Evolutionary conservation across 1,284 basidiomycete species (phyloP).

Genomic region (Clitocybe nebularis): DNA sequence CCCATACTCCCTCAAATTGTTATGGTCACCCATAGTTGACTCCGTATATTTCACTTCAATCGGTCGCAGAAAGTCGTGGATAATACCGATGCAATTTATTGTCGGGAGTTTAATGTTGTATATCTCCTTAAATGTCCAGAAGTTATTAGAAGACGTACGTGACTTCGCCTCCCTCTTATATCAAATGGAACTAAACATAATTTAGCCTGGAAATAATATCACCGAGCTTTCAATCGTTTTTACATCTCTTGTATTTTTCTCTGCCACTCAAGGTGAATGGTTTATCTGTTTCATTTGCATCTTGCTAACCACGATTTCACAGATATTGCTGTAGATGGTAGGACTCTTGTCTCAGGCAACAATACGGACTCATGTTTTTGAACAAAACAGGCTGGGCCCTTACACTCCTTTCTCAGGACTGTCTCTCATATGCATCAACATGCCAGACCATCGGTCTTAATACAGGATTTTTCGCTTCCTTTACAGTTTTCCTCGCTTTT

Average conservation of each 20-base stretch:
- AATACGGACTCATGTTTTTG: conserved; percentile 14
- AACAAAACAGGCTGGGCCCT: conserved; percentile 82
- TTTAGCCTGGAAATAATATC: conserved; percentile 79
- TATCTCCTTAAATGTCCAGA: conserved; percentile 79
- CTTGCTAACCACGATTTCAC: conserved; percentile 10
- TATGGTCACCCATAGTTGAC: conserved; percentile 99
- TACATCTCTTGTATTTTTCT: conserved; percentile 89
- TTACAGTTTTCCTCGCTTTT: conserved; percentile 96
- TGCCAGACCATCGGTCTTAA: conserved; percentile 98
- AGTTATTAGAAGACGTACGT: conserved; percentile 79
- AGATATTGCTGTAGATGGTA: conserved; percentile 98
- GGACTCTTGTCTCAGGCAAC: neutral
- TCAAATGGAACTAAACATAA: conserved; percentile 12
- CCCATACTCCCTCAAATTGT: conserved; percentile 94
- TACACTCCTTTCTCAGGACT: conserved; percentile 92
- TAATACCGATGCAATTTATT: conserved; percentile 93
- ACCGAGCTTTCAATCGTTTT: conserved; percentile 83
- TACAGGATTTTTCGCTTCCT: conserved; percentile 93
- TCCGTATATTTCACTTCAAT: conserved; percentile 79
- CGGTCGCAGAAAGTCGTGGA: conserved; percentile 97
- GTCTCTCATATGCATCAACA: conserved; percentile 94
- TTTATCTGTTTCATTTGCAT: neutral
- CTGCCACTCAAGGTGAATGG: conserved; percentile 88
- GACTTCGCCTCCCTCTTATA: conserved; percentile 6
- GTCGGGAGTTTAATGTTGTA: conserved; percentile 88